Evolutionary conservation across 306 rosid species (phyloP).

Genomic region (Myrica gale): DNA sequence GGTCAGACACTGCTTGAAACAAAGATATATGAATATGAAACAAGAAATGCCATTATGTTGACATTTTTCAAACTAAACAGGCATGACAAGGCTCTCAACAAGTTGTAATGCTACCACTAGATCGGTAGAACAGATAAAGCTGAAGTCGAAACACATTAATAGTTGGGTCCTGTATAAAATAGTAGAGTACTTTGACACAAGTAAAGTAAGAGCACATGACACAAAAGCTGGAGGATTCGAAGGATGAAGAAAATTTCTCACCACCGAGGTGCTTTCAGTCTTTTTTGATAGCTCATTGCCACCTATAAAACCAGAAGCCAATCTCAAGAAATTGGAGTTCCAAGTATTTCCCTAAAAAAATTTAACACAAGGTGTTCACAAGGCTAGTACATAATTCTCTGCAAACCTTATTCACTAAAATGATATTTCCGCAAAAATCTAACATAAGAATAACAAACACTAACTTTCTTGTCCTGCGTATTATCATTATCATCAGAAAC

Average conservation of each 20-base stretch:
- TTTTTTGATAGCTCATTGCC: conserved; percentile 56
- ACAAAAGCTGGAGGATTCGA: conserved; percentile 15
- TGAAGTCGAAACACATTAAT: background rate
- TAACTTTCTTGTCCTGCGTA: conserved; percentile 54
- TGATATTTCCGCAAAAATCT: background rate
- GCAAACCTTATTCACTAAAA: background rate
- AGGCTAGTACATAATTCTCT: conserved; percentile 18
- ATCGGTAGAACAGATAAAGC: background rate
- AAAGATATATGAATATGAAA: background rate
- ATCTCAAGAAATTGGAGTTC: conserved; percentile 82
- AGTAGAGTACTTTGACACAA: conserved; percentile 10
- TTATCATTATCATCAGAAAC: conserved; percentile 52
- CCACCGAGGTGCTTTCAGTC: conserved; percentile 49
- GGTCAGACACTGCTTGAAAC: background rate
- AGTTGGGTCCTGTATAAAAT: background rate
- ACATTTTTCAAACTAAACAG: background rate
- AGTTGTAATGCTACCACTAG: background rate
- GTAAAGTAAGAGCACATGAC: conserved; percentile 10
- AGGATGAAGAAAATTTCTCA: conserved; percentile 34
- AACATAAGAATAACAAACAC: conserved; percentile 30
- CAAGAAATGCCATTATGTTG: background rate
- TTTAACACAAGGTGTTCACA: too few species aligned
- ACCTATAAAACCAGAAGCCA: conserved; percentile 93
- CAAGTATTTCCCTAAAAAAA: conserved; percentile 85
- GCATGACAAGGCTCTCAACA: background rate